Conservation (phyloP, 306 rosid genomes). For the Sindora glabra region DNA sequence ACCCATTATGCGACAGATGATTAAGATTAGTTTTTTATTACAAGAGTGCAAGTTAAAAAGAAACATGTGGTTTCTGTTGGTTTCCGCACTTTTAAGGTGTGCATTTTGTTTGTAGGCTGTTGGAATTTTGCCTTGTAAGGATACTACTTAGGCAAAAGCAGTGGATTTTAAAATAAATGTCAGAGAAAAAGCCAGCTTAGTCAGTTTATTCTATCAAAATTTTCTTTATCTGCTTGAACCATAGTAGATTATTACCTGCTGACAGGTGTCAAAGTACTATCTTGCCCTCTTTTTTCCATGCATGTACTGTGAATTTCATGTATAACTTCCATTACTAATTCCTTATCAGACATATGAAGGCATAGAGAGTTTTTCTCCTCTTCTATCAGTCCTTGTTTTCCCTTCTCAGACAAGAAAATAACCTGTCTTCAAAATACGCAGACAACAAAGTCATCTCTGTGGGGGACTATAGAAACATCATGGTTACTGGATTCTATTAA, state of each 20-base stretch:
- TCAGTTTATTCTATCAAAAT: conserved; percentile 44
- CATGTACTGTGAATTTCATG: background rate
- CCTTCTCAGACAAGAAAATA: background rate
- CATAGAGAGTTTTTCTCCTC: background rate
- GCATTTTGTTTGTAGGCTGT: conserved; percentile 59
- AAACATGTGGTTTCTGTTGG: conserved; percentile 51
- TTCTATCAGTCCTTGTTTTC: background rate
- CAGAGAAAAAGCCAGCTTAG: conserved; percentile 16
- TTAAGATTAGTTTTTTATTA: conserved; percentile 17
- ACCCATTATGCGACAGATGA: conserved; percentile 41
- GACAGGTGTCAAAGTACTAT: conserved; percentile 23
- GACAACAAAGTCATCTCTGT: too few relatives aligned
- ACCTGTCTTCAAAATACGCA: background rate
- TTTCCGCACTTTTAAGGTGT: conserved; percentile 67
- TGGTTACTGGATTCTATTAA: too few relatives aligned
- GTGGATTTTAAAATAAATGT: conserved; percentile 20
- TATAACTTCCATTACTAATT: background rate
- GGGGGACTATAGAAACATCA: too few relatives aligned
- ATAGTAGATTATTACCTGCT: background rate
- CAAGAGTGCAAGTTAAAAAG: conserved; percentile 22
- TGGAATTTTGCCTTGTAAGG: conserved; percentile 45
- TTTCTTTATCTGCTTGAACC: conserved; percentile 47
- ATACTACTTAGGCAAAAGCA: conserved; percentile 29
- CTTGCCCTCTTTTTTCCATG: conserved; percentile 15
- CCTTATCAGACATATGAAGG: too few relatives aligned